Percentiles rank a stretch among this genome's conserved stretches.
Evolutionary conservation across 179 eudicot genomes (phyloP).

Genomic region (Beta lomatogona): DNA sequence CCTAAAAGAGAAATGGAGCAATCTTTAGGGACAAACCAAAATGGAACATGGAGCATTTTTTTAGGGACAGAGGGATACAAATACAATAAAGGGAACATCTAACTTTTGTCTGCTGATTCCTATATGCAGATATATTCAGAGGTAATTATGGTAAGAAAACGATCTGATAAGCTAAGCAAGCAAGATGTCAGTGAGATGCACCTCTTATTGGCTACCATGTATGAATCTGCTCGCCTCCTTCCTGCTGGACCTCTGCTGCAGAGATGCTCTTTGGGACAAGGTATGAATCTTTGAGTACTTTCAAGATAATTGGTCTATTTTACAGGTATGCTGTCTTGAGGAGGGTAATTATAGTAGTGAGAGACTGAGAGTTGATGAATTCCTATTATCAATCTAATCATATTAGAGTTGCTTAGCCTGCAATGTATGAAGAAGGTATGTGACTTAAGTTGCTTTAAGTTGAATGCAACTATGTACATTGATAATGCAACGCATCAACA

Average conservation of each 20-base stretch:
- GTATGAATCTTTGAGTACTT: constrained; percentile 25
- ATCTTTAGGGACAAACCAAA: too few relatives aligned
- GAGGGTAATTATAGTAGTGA: background rate
- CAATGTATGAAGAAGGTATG: background rate
- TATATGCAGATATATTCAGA: constrained; percentile 46
- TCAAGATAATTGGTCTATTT: background rate
- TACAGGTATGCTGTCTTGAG: background rate
- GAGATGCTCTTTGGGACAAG: constrained; percentile 51
- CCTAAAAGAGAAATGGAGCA: too few relatives aligned
- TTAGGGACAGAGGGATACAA: too few relatives aligned
- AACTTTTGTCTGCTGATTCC: constrained; percentile 2
- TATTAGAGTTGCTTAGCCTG: background rate
- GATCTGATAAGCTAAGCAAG: constrained; percentile 25
- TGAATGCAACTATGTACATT: background rate
- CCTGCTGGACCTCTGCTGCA: constrained; percentile 64
- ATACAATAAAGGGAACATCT: background rate
- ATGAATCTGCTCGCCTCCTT: constrained; percentile 60
- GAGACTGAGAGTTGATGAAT: background rate
- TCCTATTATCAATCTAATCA: background rate
- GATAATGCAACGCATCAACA: too few relatives aligned
- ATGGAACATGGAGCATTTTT: too few relatives aligned
- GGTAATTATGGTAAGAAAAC: constrained; percentile 32
- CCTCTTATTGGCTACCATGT: constrained; percentile 53
- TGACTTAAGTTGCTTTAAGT: background rate
- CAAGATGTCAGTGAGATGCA: constrained; percentile 37